Conservation (phyloP, 1,284 basidiomycete genomes). For the Phellinidium pouzarii region DNA sequence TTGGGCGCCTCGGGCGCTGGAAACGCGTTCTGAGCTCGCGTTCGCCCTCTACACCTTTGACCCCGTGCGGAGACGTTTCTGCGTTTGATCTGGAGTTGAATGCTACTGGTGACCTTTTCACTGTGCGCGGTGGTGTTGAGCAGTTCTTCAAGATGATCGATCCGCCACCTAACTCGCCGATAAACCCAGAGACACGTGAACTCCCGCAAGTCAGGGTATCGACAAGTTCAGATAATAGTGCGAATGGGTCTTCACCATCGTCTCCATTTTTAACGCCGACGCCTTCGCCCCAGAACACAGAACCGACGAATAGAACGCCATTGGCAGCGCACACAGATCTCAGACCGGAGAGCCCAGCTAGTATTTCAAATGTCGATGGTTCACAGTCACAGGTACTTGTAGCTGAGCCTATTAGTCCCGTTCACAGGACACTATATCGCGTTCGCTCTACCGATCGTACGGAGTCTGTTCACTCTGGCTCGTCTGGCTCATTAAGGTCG, state of each 20-base stretch:
- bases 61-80: slow-evolving; percentile 46
- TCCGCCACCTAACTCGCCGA: slow-evolving; percentile 23
- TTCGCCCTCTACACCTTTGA: slow-evolving; percentile 33
- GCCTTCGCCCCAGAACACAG: slow-evolving; percentile 12
- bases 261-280: slow-evolving; percentile 10
- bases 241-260: slow-evolving; percentile 5
- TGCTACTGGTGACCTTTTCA: slow-evolving; percentile 49
- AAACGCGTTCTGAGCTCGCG: slow-evolving; percentile 66
- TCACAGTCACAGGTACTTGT: slow-evolving; percentile 16
- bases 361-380: not conserved
- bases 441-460: slow-evolving; percentile 13
- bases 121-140: slow-evolving; percentile 56
- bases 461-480: slow-evolving; percentile 13
- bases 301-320: slow-evolving; percentile 22
- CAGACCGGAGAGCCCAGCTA: slow-evolving; percentile 8
- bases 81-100: slow-evolving; percentile 64
- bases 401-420: slow-evolving; percentile 18
- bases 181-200: not conserved
- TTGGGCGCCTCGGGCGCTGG: slow-evolving; percentile 77
- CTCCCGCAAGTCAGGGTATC: slow-evolving; percentile 10
- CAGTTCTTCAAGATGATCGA: slow-evolving; percentile 59
- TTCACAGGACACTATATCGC: slow-evolving; percentile 16
- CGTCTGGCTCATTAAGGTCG: slow-evolving; percentile 16
- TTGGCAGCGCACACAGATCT: slow-evolving; percentile 9
- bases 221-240: slow-evolving; percentile 6